Evolutionary conservation across 192 early-diverging fungal species (phyloP), one percentile per base, ranked within the genome.

Genomic region (Linnemannia elongata): DNA sequence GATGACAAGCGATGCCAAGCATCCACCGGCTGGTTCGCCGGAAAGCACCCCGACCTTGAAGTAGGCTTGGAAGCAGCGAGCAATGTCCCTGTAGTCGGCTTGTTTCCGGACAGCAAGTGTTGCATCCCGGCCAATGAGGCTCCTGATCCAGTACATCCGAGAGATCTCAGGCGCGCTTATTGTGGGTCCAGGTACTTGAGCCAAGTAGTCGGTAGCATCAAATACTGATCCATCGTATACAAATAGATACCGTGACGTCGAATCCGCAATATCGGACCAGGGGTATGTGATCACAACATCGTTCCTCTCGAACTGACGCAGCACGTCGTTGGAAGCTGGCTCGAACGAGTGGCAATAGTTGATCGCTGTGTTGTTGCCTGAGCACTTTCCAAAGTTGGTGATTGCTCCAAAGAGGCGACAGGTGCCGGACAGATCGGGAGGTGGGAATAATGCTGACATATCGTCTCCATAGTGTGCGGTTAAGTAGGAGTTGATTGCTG

Each of bases 141-240:
- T 60, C 35, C 42, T 60, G 33, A 85, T 69, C 83, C 78, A 85
- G 13, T 76, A 66, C 83, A 85, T 85, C 63, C 12, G 27, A 24
- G 17, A 13, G 13, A 41, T 70, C 63, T 85, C 83, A 30, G n/a
- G 33, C 15, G 10, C 2, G 3, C 69, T 76, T 3, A 76, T 52
- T 1, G 69, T 33, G 1, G 10, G 36, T 13, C 44, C 49, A 1
- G 47, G 2, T 1, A 63, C 7, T 36, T 85, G 83, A 24, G 72
- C 18, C 39, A 85, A 55, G 39, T 85, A 85, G 39, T 85, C 74
- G 12, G 83, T 85, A 15, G 52, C 78, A 35, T 85, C 83, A 57
- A 80, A 76, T 13, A 85, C 83, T 20, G 73, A 9, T 20, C 74
- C 78, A 44, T 80, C 83, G 27, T 70, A 85, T 3, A 76, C 69